These are phyloP conservation scores for Mucor velutinosus DNA, from an alignment of 371 early-diverging fungal genomes.

Conservation along the genomic window DNA sequence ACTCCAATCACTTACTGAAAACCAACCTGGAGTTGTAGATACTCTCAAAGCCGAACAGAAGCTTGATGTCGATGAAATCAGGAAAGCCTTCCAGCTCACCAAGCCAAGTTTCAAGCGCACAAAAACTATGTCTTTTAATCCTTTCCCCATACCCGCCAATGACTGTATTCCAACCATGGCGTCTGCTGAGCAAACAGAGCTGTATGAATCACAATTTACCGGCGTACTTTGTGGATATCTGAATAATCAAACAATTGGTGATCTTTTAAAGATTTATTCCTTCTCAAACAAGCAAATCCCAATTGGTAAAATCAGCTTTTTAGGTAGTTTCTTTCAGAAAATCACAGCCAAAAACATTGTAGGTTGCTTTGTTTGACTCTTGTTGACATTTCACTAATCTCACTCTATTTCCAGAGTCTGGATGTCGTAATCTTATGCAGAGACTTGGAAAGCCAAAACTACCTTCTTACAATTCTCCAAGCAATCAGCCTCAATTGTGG, in stretches of 20 bases:
- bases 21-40: too few relatives aligned
- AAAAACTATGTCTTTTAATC: neutral
- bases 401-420: neutral
- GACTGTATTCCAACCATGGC: conserved; percentile 1
- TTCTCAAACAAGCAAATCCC: too few relatives aligned
- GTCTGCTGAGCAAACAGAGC: neutral
- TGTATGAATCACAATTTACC: neutral
- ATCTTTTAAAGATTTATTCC: neutral
- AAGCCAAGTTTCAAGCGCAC: neutral
- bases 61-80: neutral
- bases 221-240: neutral
- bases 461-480: neutral
- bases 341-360: neutral
- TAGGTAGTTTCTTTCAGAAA: neutral
- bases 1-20: too few relatives aligned
- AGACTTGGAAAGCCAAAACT: neutral
- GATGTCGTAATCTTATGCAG: neutral
- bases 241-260: neutral
- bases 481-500: neutral
- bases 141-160: neutral
- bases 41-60: neutral
- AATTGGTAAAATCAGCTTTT: neutral
- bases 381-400: neutral
- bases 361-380: neutral
- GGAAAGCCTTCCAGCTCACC: neutral